Evolutionary conservation across 768 basidiomycete species (phyloP), one percentile per base, ranked within the genome.

Genomic region (Lactifluus subvellereus): DNA sequence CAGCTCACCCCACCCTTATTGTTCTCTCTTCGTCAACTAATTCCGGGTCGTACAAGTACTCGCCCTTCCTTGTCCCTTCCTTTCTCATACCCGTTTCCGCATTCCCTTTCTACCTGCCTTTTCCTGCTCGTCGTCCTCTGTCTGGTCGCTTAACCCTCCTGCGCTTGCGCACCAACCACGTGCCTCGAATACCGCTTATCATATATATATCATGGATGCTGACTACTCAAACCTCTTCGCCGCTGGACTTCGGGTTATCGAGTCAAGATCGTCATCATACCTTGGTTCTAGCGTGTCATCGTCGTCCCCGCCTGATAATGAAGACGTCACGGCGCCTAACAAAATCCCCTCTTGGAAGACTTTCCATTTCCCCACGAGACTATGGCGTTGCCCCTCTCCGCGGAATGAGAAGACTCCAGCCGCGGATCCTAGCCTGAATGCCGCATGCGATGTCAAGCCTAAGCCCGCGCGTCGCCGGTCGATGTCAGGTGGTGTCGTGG

Each of bases 151-250:
- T 48, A 45, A 8, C 38, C 22, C 20, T 6, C 51, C 42, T 20
- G 35, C 35, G 52, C 45, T 49, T 48, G 20, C 50, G n/a, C 51
- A 42, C n/a, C 32, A 20, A 22, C 14, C n/a, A 27, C 54, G 54
- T 43, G 35, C 27, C 62, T 10, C 6, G 30, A 16, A 8, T 35
- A 27, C 27, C 18, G 13, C 33, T n/a, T 6, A 22, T 4, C 22
- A 20, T 27, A 10, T 55, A 20, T 27, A 10, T 55, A 40, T 38
- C 32, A 64, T 60, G 58, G 55, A 59, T 32, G 43, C 65, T 37
- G 56, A 66, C 53, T 67, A 67, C 48, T 67, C 66, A 6, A 60
- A 66, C 22, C 64, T 67, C 40, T 65, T 67, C 40, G 43, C 66
- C 18, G 58, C 66, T 13, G 66, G 66, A 16, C 59, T 67, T 22